A percentile compares a stretch with the other conserved stretches of the same genome.
Conservation (phyloP, 2,329 filamentous ascomycete species). For the Fusarium proliferatum region DNA sequence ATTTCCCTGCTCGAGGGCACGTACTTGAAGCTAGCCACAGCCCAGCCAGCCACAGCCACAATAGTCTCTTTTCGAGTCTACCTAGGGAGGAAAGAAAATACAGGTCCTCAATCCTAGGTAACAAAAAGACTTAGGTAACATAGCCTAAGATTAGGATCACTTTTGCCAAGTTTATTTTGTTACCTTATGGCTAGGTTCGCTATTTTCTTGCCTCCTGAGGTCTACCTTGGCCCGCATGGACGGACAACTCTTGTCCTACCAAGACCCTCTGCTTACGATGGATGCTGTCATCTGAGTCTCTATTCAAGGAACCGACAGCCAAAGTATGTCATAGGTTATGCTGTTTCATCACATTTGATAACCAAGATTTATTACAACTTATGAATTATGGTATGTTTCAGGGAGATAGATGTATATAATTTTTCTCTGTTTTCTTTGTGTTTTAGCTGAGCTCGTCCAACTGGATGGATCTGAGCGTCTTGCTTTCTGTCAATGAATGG, state of each 20-base stretch:
- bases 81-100: too few relatives aligned
- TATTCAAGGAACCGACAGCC: background rate
- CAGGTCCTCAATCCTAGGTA: too few relatives aligned
- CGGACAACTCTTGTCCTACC: background rate
- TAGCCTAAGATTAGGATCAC: too few relatives aligned
- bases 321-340: background rate
- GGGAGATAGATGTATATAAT: background rate
- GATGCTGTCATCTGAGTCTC: constrained; percentile 5
- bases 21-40: background rate
- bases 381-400: background rate
- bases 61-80: background rate
- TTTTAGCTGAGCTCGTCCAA: constrained; percentile 13
- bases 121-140: too few relatives aligned
- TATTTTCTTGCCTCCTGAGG: too few relatives aligned
- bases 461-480: constrained; percentile 23
- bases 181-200: too few relatives aligned
- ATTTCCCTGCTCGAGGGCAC: background rate
- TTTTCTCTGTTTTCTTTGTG: constrained; percentile 10
- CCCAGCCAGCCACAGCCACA: constrained; percentile 9
- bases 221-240: background rate
- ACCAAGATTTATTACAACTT: background rate
- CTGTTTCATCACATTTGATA: background rate
- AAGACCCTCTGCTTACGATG: constrained; percentile 11
- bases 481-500: constrained; percentile 6
- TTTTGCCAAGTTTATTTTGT: too few relatives aligned